Base-by-base conservation (phyloP, 2,329 filamentous ascomycete genomes). In the Akanthomyces uredinophilus region DNA sequence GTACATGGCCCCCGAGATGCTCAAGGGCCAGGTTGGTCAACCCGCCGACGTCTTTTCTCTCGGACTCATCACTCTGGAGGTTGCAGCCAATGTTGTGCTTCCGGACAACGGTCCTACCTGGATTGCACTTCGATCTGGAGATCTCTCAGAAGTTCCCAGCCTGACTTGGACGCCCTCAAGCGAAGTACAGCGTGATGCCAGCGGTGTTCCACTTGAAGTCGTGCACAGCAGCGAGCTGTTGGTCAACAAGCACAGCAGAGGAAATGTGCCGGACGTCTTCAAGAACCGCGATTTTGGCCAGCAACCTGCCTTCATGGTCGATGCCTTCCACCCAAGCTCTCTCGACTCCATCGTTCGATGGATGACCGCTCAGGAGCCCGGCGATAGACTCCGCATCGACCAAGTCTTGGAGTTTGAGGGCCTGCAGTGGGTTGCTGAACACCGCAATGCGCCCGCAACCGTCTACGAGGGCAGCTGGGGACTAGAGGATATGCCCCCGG, bases 391-490 rank as follows among this genome's bases (percentile, higher is more conserved):
- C 5, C 84, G 83, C 1, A 84, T 92, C 27, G 82, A 89, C 58
- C 84, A 96, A 65, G 77, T 99, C 13, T 83, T 96, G 52, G 77
- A 83, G 51, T 83, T 87, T 1, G 86, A 87, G 54, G 91, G 92
- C 27, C 83, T 96, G 58, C 83, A 83, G 64, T 99, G 95, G 90
- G 89, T 96, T 37, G 84, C 87, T 60, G 78, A 81, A 56, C 87
- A 92, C 65, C 87, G 92, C 61, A 87, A 89, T 61, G 91, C 92
- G 13, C 91, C 92, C 50, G 95, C 95, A n/a, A 97, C 92, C 0
- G 87, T 99, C 59, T 99, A 90, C 69, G 95, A 99, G 77, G 95
- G 95, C 65, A 95, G 91, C 72, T 99, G 93, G 90, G 95, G 95
- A 4, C 94, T 94, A 37, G 87, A 79, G n/a, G 81, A 83, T 58